phyloP scores from a whole-genome alignment of 2,329 filamentous ascomycete species.

The Amylocarpus encephaloides region DNA sequence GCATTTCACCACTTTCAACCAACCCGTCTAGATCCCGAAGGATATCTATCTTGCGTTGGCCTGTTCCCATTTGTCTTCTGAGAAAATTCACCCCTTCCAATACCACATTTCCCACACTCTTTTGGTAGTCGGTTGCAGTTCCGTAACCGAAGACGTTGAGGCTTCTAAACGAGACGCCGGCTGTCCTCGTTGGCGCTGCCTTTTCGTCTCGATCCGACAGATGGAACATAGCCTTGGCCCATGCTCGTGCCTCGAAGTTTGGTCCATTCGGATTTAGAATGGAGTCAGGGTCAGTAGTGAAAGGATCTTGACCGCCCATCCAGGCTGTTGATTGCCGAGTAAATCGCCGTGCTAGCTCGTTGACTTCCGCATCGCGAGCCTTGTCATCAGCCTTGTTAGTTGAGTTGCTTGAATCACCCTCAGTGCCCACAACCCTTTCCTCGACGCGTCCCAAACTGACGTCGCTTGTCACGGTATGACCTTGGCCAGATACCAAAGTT shows the following conservation, averaged over 20 bases:
- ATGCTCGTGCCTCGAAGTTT: constrained; percentile 47
- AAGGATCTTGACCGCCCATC: background rate
- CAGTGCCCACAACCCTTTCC: background rate
- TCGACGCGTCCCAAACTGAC: background rate
- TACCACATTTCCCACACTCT: constrained; percentile 55
- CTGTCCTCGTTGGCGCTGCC: constrained; percentile 41
- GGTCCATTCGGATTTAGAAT: constrained; percentile 43
- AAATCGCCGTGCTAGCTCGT: too few species aligned
- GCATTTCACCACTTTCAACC: constrained; percentile 55
- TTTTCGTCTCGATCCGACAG: constrained; percentile 47
- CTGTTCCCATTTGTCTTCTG: constrained; percentile 46
- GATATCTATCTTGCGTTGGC: constrained; percentile 47
- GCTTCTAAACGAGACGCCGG: constrained; percentile 60
- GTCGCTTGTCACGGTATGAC: background rate
- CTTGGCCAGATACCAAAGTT: background rate
- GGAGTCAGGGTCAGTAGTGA: background rate
- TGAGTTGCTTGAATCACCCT: background rate
- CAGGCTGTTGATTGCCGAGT: too few species aligned
- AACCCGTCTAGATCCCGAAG: constrained; percentile 57
- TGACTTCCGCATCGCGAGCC: too few species aligned
- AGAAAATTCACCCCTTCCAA: constrained; percentile 39
- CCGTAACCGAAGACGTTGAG: constrained; percentile 64
- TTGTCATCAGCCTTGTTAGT: too few species aligned
- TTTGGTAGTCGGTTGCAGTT: constrained; percentile 63
- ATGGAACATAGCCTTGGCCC: constrained; percentile 53